These are phyloP conservation scores for Rhamnella rubrinervis DNA, from an alignment of 331 rosid genomes.

Conservation along the genomic window DNA sequence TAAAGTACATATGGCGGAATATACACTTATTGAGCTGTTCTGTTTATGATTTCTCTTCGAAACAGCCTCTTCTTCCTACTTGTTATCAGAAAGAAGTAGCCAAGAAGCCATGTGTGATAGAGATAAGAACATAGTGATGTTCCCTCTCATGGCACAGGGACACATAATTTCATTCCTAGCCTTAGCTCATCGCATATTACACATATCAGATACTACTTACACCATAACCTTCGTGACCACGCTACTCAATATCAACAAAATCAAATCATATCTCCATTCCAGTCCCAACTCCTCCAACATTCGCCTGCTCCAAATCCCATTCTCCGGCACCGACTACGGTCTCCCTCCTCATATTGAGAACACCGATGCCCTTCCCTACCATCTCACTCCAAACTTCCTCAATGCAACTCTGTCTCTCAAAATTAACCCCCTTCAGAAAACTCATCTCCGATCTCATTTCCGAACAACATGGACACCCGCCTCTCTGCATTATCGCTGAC, in stretches of 20 bases:
- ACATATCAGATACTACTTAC: neutral
- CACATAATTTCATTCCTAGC: too few relatives aligned
- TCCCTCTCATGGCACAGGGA: too few relatives aligned
- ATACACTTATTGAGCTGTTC: too few relatives aligned
- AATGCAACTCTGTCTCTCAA: slow-evolving; percentile 39
- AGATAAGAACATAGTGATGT: too few relatives aligned
- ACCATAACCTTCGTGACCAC: slow-evolving; percentile 50
- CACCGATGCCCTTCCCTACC: slow-evolving; percentile 54
- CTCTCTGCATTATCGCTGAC: slow-evolving; percentile 49
- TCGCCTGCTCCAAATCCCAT: slow-evolving; percentile 42
- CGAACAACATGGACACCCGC: slow-evolving; percentile 5
- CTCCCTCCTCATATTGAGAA: slow-evolving; percentile 60
- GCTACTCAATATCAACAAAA: slow-evolving; percentile 38
- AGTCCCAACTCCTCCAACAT: slow-evolving; percentile 32
- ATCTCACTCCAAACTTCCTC: slow-evolving; percentile 44
- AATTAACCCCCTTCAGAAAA: slow-evolving; percentile 36
- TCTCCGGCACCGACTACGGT: slow-evolving; percentile 36
- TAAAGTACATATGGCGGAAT: too few relatives aligned
- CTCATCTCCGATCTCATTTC: slow-evolving; percentile 29
- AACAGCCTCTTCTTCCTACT: too few relatives aligned
- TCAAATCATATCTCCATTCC: slow-evolving; percentile 36
- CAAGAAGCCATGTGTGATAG: too few relatives aligned
- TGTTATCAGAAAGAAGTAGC: too few relatives aligned
- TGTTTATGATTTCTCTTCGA: too few relatives aligned
- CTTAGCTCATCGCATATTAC: too few relatives aligned